Conservation (phyloP, 208 protist species). For the Leishmania lainsoni region DNA sequence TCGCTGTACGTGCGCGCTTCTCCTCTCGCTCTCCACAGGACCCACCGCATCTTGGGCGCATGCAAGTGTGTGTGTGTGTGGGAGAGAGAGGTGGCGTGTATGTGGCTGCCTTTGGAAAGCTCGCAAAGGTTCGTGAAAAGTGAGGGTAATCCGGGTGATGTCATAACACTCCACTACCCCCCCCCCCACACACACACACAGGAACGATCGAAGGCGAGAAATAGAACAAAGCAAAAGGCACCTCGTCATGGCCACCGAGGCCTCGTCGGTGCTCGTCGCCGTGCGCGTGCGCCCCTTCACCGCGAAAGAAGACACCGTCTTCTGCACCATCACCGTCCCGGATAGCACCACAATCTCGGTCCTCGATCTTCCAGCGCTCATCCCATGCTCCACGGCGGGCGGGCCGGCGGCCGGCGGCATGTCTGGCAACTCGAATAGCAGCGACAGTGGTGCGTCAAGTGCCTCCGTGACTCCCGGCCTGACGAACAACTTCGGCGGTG, state of each 20-base stretch:
- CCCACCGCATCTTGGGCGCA: background rate
- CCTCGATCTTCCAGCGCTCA: conserved; percentile 45
- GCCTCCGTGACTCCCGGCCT: background rate
- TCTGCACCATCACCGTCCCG: conserved; percentile 60
- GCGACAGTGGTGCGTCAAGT: background rate
- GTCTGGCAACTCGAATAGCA: background rate
- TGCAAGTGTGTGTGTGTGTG: background rate
- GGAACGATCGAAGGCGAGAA: background rate
- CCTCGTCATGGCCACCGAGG: conserved; percentile 56
- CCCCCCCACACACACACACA: background rate
- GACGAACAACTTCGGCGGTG: conserved; percentile 15
- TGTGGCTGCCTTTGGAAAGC: background rate
- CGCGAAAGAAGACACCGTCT: conserved; percentile 55
- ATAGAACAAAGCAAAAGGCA: background rate
- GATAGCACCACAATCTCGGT: conserved; percentile 59
- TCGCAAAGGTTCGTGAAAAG: background rate
- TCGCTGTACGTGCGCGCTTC: background rate
- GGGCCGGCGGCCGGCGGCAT: background rate
- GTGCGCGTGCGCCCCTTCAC: conserved; percentile 76
- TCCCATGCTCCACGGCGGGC: conserved; percentile 11
- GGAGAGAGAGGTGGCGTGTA: too few species aligned
- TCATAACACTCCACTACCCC: background rate
- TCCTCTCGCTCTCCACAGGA: background rate
- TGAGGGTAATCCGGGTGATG: background rate
- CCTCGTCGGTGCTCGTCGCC: conserved; percentile 73